phyloP scores from a whole-genome alignment of 164 flowering plant genomes.

The Annona cherimola region DNA sequence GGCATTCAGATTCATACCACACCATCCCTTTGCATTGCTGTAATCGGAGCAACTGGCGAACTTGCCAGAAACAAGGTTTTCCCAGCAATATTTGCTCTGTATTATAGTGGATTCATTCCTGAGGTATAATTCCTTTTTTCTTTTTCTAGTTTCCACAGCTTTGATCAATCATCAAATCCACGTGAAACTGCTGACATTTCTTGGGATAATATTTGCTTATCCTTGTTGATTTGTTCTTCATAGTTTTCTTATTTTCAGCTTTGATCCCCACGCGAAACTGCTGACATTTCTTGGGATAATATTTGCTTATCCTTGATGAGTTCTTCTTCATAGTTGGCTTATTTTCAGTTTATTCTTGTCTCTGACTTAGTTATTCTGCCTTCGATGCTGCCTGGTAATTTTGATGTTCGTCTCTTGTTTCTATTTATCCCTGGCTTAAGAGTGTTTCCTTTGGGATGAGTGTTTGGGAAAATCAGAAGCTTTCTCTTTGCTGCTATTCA shows the following conservation, averaged over 20 bases:
- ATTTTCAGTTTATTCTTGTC: background rate
- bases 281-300: background rate
- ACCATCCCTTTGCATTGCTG: conserved; percentile 56
- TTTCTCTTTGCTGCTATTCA: too few relatives aligned
- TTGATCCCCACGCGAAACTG: too few relatives aligned
- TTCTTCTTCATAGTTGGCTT: background rate
- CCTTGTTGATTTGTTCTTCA: background rate
- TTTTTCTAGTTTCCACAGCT: background rate
- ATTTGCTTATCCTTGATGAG: background rate
- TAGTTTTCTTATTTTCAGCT: background rate
- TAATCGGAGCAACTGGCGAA: conserved; percentile 72
- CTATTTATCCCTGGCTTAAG: too few relatives aligned
- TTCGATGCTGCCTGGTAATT: too few relatives aligned
- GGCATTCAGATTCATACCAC: conserved; percentile 11
- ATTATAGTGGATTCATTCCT: conserved; percentile 61
- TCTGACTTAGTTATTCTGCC: too few relatives aligned
- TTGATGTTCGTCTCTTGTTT: too few relatives aligned
- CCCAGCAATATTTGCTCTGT: conserved; percentile 75
- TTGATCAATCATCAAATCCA: too few relatives aligned
- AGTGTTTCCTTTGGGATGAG: too few relatives aligned
- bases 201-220: background rate
- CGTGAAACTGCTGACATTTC: background rate
- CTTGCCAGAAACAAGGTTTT: conserved; percentile 63
- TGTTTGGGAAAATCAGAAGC: too few relatives aligned
- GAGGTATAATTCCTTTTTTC: conserved; percentile 36